Base-by-base conservation (phyloP, 257 asterid genomes). In the Eucommia ulmoides region DNA sequence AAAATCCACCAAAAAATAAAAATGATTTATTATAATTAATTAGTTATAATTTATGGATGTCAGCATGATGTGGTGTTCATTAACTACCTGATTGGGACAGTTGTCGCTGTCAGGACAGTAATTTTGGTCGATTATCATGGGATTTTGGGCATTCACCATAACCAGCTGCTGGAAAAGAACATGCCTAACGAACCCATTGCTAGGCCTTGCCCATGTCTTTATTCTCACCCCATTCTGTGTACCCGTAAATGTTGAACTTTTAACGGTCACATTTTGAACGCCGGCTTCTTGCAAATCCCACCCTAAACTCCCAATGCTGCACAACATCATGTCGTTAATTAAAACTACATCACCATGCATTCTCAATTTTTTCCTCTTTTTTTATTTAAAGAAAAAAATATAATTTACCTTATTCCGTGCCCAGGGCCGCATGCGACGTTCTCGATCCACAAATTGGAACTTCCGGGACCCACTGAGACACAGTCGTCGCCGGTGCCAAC, bases 231-330 rank as follows among this genome's bases (percentile, higher is more conserved):
- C 48, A n/a, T 16, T 15, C 20, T 15, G 9, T 3, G 20, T n/a
- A 42, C 20, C 48, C 4, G 6, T 42, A 42, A 42, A 42, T 42
- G 3, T 42, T 6, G 19, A 19, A 9, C 5, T 42, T 42, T 3
- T 42, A 42, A 42, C 20, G n/a, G 48, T 42, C 20, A 42, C 48
- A 42, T 42, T 42, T 18, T 42, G 48, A 0, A 42, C 48, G 2
- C 48, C 48, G 2, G 19, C 20, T 42, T 42, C 48, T 7, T 42
- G 20, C 2, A 42, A 42, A 2, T 16, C 20, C 48, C 19, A 1
- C 0, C 48, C 48, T 42, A 42, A 21, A 42, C 48, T 42, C 7
- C 20, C 48, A 42, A 42, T 42, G 48, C 48, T 42, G 48, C 48
- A 42, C 20, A 19, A 42, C n/a, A 16, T 8, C 3, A 42, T 16